Conservation (phyloP, 345 rosid species). For the Viola odorata region DNA sequence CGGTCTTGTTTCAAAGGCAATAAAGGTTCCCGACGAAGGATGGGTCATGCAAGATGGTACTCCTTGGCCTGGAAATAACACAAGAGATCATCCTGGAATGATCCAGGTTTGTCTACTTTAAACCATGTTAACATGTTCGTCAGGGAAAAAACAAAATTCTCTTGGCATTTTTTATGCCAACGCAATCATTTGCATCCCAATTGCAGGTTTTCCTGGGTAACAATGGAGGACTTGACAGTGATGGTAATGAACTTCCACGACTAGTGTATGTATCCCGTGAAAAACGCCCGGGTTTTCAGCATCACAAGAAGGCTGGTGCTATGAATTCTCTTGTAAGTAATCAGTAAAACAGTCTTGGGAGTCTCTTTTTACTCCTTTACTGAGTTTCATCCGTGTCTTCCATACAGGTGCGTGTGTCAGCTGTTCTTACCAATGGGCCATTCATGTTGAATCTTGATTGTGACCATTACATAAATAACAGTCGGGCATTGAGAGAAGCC, state of each 20-base stretch:
- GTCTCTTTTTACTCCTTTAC: neutral
- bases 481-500: slow-evolving; percentile 31
- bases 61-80: slow-evolving; percentile 71
- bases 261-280: slow-evolving; percentile 33
- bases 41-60: slow-evolving; percentile 77
- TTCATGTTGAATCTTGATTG: slow-evolving; percentile 34
- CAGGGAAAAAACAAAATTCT: neutral
- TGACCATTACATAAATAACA: slow-evolving; percentile 34
- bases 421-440: slow-evolving; percentile 32
- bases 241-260: slow-evolving; percentile 33
- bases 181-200: neutral
- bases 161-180: neutral
- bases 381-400: neutral
- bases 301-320: slow-evolving; percentile 35
- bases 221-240: slow-evolving; percentile 30
- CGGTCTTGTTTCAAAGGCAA: slow-evolving; percentile 56
- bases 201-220: slow-evolving; percentile 31
- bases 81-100: slow-evolving; percentile 64
- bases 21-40: slow-evolving; percentile 59
- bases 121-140: neutral
- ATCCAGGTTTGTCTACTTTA: slow-evolving; percentile 41
- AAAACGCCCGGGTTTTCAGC: slow-evolving; percentile 34
- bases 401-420: slow-evolving; percentile 30
- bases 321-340: slow-evolving; percentile 35
- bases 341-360: slow-evolving; percentile 1